phyloP scores from a whole-genome alignment of 345 rosid species.

The Aquilaria yunnanensis region DNA sequence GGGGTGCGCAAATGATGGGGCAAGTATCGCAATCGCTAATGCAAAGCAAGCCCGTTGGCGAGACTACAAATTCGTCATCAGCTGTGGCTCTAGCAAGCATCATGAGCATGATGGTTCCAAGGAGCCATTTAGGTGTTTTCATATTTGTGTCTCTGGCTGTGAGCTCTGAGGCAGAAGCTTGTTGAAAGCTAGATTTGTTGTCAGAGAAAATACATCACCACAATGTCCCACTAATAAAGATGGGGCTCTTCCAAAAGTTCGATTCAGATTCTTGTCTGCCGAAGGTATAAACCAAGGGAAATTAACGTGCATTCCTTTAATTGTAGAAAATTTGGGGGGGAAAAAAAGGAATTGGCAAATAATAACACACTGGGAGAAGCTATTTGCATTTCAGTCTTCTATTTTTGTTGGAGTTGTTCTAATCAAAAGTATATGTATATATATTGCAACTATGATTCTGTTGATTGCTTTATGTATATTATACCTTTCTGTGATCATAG shows the following conservation, averaged over 20 bases:
- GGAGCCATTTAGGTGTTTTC: background rate
- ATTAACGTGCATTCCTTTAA: background rate
- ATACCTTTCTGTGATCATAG: slow-evolving; percentile 9
- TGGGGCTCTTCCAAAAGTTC: slow-evolving; percentile 22
- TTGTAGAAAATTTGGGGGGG: background rate
- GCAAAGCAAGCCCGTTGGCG: slow-evolving; percentile 27
- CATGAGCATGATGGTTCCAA: slow-evolving; percentile 11
- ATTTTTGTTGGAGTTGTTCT: background rate
- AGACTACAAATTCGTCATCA: slow-evolving; percentile 17
- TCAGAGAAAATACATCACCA: background rate
- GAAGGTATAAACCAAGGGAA: slow-evolving; percentile 11
- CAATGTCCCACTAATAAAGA: background rate
- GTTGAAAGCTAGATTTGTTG: background rate
- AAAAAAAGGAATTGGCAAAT: background rate
- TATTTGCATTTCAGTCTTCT: background rate
- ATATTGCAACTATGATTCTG: too few relatives aligned
- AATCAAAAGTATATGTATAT: too few relatives aligned
- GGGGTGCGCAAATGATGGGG: slow-evolving; percentile 34
- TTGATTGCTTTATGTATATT: background rate
- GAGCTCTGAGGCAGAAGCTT: slow-evolving; percentile 4
- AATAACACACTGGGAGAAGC: background rate
- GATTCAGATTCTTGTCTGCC: slow-evolving; percentile 24
- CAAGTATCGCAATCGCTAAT: slow-evolving; percentile 42
- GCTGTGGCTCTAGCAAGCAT: slow-evolving; percentile 16
- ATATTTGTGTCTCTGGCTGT: background rate